Evolutionary conservation across 495 filamentous ascomycete genomes (phyloP).

Genomic region (Ascobolus immersus): DNA sequence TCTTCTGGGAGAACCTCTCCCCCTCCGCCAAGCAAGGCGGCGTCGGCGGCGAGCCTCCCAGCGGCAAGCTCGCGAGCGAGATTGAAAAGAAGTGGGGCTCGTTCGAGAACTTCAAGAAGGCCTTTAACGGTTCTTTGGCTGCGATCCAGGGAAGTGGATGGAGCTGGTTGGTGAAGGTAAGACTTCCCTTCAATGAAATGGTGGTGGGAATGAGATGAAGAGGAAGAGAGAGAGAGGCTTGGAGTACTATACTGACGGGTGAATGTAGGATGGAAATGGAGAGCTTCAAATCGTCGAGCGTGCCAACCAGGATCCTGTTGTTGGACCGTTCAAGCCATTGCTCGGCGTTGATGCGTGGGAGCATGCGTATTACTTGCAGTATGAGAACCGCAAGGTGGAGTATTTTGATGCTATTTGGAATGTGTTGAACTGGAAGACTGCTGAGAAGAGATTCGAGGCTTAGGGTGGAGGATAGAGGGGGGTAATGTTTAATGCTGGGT

Average conservation of each 20-base stretch:
- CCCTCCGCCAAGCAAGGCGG: slow-evolving; percentile 44
- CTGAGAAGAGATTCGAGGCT: slow-evolving; percentile 48
- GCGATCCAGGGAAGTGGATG: slow-evolving; percentile 87
- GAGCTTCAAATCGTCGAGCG: not conserved
- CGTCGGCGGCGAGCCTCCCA: slow-evolving; percentile 51
- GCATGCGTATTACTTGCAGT: slow-evolving; percentile 74
- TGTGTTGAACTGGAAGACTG: slow-evolving; percentile 91
- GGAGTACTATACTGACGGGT: not conserved
- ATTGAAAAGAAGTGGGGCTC: slow-evolving; percentile 61
- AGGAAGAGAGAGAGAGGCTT: not conserved
- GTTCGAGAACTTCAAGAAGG: slow-evolving; percentile 48
- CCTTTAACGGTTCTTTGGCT: slow-evolving; percentile 61
- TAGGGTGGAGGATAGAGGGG: too few relatives aligned
- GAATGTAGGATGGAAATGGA: not conserved
- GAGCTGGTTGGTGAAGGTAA: slow-evolving; percentile 94
- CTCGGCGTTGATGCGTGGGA: slow-evolving; percentile 97
- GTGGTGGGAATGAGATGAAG: too few relatives aligned
- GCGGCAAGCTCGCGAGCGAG: slow-evolving; percentile 33
- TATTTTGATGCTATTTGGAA: slow-evolving; percentile 96
- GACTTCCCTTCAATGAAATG: too few relatives aligned
- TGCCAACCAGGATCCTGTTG: slow-evolving; percentile 70
- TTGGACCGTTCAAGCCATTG: slow-evolving; percentile 61
- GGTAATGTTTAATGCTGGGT: too few relatives aligned
- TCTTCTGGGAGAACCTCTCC: slow-evolving; percentile 96
- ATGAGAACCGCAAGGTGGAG: slow-evolving; percentile 95